A percentile compares a stretch with the other conserved stretches of the same genome.
Evolutionary conservation across 148 eudicot species (phyloP).

Genomic region (Pharnaceum exiguum): DNA sequence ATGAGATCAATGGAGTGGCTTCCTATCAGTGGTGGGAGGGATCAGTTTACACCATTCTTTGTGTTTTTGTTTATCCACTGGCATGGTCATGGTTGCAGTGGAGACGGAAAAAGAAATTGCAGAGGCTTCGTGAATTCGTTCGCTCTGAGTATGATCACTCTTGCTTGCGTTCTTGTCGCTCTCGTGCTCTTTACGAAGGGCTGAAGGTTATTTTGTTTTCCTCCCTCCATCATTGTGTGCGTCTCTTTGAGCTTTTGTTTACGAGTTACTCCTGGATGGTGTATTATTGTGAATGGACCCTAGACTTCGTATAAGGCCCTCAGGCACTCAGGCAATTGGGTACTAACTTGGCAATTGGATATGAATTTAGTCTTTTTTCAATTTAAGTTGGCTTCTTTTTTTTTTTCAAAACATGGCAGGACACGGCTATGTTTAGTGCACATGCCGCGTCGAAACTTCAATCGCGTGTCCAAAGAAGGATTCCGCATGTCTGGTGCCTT

Average conservation of each 20-base stretch:
- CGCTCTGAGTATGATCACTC: slow-evolving; percentile 99
- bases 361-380: too few species aligned
- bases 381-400: too few species aligned
- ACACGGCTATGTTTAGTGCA: too few species aligned
- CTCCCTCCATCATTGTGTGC: neutral
- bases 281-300: too few species aligned
- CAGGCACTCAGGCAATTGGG: too few species aligned
- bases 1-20: slow-evolving; percentile 83
- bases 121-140: slow-evolving; percentile 84
- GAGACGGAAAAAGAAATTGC: slow-evolving; percentile 80
- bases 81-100: slow-evolving; percentile 99
- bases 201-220: slow-evolving; percentile 57
- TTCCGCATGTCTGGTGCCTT: too few species aligned
- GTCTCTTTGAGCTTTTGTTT: neutral
- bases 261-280: neutral
- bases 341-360: too few species aligned
- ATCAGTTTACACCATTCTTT: slow-evolving; percentile 70
- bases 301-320: too few species aligned
- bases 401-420: too few species aligned
- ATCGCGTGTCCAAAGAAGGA: too few species aligned
- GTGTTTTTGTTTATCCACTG: slow-evolving; percentile 71
- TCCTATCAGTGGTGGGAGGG: slow-evolving; percentile 99
- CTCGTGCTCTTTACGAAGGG: slow-evolving; percentile 99
- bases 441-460: too few species aligned
- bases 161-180: slow-evolving; percentile 96